These are phyloP conservation scores for Tarenaya hassleriana DNA, from an alignment of 345 rosid species.

Conservation along the genomic window DNA sequence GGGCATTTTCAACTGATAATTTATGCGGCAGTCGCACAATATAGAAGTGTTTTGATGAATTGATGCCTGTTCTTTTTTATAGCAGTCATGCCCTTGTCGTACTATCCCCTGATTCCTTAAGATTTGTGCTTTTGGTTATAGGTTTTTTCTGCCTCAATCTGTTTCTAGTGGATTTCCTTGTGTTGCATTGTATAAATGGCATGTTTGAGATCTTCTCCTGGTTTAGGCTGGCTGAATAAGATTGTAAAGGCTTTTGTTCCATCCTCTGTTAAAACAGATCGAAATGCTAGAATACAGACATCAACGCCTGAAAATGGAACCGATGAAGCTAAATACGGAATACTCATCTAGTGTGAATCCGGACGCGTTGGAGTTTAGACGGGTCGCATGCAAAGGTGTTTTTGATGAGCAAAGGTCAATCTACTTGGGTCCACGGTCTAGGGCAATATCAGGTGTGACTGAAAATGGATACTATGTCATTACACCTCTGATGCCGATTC, in stretches of 20 bases:
- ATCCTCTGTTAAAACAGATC: conserved; percentile 41
- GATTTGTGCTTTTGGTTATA: neutral
- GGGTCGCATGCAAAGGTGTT: conserved; percentile 64
- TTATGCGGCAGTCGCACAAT: neutral
- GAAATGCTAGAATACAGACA: conserved; percentile 66
- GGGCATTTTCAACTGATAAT: conserved; percentile 2
- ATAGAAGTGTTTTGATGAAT: neutral
- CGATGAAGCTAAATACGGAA: conserved; percentile 44
- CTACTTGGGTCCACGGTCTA: conserved; percentile 86
- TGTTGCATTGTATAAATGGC: neutral
- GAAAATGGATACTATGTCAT: conserved; percentile 83
- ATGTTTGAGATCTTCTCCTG: neutral
- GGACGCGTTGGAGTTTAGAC: conserved; percentile 66
- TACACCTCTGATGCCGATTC: conserved; percentile 71
- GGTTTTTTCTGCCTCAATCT: too few species aligned
- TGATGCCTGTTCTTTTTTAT: neutral
- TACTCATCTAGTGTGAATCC: conserved; percentile 39
- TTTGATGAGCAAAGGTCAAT: conserved; percentile 63
- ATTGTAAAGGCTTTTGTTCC: neutral
- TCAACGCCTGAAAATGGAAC: conserved; percentile 64
- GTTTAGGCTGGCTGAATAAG: neutral
- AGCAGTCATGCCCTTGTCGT: too few species aligned
- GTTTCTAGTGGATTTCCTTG: neutral
- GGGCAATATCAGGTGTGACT: conserved; percentile 86
- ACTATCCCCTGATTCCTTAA: too few species aligned